These are phyloP conservation scores for Phytopythium cucurbitacearum DNA, from an alignment of 352 stramenopile species.

Conservation along the genomic window DNA sequence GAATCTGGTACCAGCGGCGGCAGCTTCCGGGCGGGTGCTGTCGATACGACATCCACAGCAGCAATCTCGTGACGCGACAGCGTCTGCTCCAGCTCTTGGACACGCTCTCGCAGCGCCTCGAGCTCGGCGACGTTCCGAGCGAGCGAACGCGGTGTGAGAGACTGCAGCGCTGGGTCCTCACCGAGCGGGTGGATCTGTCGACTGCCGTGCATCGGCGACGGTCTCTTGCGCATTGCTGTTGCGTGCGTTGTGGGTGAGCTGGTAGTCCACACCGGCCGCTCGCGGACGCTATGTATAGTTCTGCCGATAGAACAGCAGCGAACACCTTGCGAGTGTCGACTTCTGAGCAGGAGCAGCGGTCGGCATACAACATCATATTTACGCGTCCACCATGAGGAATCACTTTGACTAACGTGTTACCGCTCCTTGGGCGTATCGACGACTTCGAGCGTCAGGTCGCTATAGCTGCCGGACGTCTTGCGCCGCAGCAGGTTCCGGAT, in stretches of 20 bases:
- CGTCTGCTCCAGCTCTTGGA: slow-evolving; percentile 48
- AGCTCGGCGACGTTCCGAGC: slow-evolving; percentile 54
- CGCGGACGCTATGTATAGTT: background rate
- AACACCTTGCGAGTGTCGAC: too few relatives aligned
- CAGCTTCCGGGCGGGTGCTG: slow-evolving; percentile 32
- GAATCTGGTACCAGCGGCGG: slow-evolving; percentile 22
- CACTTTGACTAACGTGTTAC: slow-evolving; percentile 3
- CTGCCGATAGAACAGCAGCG: background rate
- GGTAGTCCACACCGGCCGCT: background rate
- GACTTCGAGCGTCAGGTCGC: slow-evolving; percentile 62
- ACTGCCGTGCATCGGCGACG: slow-evolving; percentile 9
- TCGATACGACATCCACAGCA: slow-evolving; percentile 15
- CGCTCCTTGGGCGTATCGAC: slow-evolving; percentile 61
- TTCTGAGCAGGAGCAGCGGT: too few relatives aligned
- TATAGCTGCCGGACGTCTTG: slow-evolving; percentile 80
- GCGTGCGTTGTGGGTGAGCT: background rate
- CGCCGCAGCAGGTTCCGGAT: slow-evolving; percentile 59
- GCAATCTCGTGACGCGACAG: slow-evolving; percentile 49
- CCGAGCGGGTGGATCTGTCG: slow-evolving; percentile 49
- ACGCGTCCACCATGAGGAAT: background rate
- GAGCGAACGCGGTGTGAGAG: slow-evolving; percentile 49
- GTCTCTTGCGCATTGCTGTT: slow-evolving; percentile 13
- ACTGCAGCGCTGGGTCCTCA: slow-evolving; percentile 33
- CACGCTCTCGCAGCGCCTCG: slow-evolving; percentile 36
- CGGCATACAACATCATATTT: background rate